Percentiles rank a stretch among this genome's conserved stretches.
These are phyloP conservation scores for Alternaria atra DNA, from an alignment of 2,329 filamentous ascomycete species.

Conservation along the genomic window DNA sequence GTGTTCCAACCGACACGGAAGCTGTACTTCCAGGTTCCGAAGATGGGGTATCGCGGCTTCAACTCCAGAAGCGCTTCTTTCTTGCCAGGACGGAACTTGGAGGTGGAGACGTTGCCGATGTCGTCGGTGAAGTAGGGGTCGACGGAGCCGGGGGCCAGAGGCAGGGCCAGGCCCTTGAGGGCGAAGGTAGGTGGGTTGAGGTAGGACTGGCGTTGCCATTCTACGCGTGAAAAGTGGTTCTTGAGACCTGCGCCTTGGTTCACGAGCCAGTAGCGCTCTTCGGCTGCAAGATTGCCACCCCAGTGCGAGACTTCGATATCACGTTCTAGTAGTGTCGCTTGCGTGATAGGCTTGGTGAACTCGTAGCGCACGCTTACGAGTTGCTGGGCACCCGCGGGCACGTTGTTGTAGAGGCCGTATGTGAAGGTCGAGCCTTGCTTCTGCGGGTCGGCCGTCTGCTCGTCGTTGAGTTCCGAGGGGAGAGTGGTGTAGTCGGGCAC, in stretches of 20 bases:
- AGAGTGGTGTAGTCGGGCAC: constrained; percentile 87
- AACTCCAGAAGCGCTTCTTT: constrained; percentile 86
- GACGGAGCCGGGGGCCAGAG: constrained; percentile 78
- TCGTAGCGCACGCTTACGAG: constrained; percentile 87
- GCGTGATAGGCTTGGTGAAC: constrained; percentile 89
- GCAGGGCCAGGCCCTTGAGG: constrained; percentile 82
- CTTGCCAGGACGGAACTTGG: constrained; percentile 79
- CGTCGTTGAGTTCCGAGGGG: constrained; percentile 64
- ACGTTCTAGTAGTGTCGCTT: constrained; percentile 80
- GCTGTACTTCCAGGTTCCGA: constrained; percentile 97
- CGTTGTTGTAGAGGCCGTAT: constrained; percentile 87
- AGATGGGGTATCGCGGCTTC: constrained; percentile 94
- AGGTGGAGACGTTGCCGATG: constrained; percentile 97
- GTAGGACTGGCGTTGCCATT: constrained; percentile 64
- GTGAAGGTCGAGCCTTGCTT: constrained; percentile 86
- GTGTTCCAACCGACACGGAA: constrained; percentile 98
- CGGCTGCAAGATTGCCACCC: constrained; percentile 95
- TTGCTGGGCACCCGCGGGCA: constrained; percentile 78
- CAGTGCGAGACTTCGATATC: constrained; percentile 97
- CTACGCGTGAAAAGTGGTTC: constrained; percentile 60
- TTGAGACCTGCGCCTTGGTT: constrained; percentile 81
- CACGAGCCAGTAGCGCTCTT: constrained; percentile 89
- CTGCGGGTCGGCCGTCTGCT: constrained; percentile 73
- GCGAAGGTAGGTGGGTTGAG: constrained; percentile 80
- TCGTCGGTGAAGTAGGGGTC: constrained; percentile 96